Base-by-base conservation (phyloP, 768 basidiomycete species). In the Chlorophyllum brunneum region DNA sequence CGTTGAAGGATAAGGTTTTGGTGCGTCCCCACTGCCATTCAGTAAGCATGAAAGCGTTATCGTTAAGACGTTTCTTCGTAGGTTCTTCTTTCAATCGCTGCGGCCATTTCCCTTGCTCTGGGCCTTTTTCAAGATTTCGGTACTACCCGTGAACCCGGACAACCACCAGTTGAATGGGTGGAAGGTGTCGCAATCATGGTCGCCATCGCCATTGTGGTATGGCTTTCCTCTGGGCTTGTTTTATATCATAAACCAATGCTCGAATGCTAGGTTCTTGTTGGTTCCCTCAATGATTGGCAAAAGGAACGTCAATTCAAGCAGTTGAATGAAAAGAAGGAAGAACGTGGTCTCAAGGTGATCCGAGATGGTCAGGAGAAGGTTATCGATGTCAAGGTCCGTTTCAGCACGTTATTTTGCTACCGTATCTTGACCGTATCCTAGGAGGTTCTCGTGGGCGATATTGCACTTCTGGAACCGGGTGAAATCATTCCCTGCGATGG, bases 401-500 rank as follows among this genome's bases (percentile, higher is more conserved):
- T 49, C 41, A 16, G 6, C 42, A 40, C 38, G 27, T 2, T 31
- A 54, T 40, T 50, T 15, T 40, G 18, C n/a, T 38, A 24, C 22
- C 29, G 24, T 23, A 30, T 58, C 27, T 46, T 55, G 57, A 61
- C 47, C 54, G 50, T 48, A 33, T 53, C 68, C 42, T 69, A 93
- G 83, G 85, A 98, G 55, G 82, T 98, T 13, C 80, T 98, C 29
- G 97, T 98, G 26, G 97, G 97, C 37, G 95, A 99, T 60, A 78
- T 99, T 53, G 89, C 89, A 13, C 73, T 91, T 15, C 67, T 98
- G 33, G 95, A 98, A 72, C 93, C 97, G 0, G 97, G 97, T 51
- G 95, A 99, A 65, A 86, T 98, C 53, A 65, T 98, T 13, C 97
- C 97, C 42, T 95, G 93, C 67, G 97, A 99, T 64, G 97, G 97